A percentile compares a stretch with the other conserved stretches of the same genome.
Conservation (phyloP, 2,329 filamentous ascomycete species). For the Ceratocystiopsis minuta region DNA sequence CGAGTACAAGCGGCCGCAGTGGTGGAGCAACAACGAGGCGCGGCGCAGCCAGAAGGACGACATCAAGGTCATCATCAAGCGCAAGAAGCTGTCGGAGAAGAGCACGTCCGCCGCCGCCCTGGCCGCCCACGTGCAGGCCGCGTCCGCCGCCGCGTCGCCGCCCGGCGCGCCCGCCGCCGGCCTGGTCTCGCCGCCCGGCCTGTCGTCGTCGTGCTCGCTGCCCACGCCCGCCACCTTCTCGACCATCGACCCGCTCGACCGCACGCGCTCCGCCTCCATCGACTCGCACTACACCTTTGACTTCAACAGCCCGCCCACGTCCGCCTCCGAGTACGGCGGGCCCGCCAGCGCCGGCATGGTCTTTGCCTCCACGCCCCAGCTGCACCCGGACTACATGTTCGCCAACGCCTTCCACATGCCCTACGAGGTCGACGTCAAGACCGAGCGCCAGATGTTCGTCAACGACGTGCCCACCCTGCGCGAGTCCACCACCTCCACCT, state of each 20-base stretch:
- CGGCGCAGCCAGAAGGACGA: conserved; percentile 76
- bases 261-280: conserved; percentile 58
- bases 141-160: conserved; percentile 1
- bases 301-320: conserved; percentile 49
- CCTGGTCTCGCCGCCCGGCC: conserved; percentile 47
- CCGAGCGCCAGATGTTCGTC: conserved; percentile 82
- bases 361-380: conserved; percentile 25
- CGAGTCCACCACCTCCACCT: conserved; percentile 80
- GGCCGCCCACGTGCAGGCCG: conserved; percentile 11
- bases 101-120: conserved; percentile 14
- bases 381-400: conserved; percentile 43
- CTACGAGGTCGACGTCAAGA: conserved; percentile 92
- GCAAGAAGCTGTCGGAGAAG: conserved; percentile 88
- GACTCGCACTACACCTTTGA: conserved; percentile 67
- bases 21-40: conserved; percentile 91
- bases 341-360: conserved; percentile 29
- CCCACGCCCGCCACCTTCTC: conserved; percentile 67
- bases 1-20: conserved; percentile 91
- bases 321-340: conserved; percentile 25
- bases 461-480: conserved; percentile 72
- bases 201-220: conserved; percentile 70
- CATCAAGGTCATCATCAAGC: conserved; percentile 96
- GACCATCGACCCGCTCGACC: conserved; percentile 41
- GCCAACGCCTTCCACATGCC: conserved; percentile 36
- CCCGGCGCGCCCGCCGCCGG: conserved; percentile 18